Evolutionary conservation across 2,329 filamentous ascomycete species (phyloP).

Genomic region (Seiridium cupressi): DNA sequence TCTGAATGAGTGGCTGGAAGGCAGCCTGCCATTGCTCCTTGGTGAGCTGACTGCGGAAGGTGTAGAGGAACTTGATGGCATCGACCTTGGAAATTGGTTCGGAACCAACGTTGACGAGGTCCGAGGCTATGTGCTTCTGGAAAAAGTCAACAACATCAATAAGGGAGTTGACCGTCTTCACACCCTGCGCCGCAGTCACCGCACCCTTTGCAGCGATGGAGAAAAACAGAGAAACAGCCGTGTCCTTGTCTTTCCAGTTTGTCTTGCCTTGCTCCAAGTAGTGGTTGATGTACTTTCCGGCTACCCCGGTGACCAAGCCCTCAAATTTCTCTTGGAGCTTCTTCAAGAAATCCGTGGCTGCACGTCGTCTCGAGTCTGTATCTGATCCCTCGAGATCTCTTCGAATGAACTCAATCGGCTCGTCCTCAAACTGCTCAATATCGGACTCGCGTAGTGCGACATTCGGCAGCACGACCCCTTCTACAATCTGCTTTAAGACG

Average conservation of each 20-base stretch:
- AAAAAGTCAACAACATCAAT: conserved; percentile 95
- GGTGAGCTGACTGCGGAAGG: conserved; percentile 91
- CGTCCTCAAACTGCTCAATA: conserved; percentile 94
- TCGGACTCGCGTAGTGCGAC: conserved; percentile 89
- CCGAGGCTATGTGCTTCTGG: conserved; percentile 85
- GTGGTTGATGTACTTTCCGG: conserved; percentile 81
- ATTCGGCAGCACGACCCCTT: conserved; percentile 95
- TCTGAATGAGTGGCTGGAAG: conserved; percentile 86
- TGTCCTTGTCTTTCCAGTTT: conserved; percentile 98
- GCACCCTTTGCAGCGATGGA: conserved; percentile 91
- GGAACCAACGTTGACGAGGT: conserved; percentile 68
- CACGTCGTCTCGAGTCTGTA: conserved; percentile 86
- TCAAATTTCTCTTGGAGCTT: conserved; percentile 90
- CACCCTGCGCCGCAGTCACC: conserved; percentile 83
- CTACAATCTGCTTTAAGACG: conserved; percentile 81
- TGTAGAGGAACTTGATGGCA: conserved; percentile 96
- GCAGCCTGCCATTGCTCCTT: conserved; percentile 89
- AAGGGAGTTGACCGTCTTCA: conserved; percentile 83
- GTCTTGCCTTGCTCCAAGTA: conserved; percentile 77
- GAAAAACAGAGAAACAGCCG: conserved; percentile 93
- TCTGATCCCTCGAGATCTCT: conserved; percentile 95
- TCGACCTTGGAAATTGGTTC: conserved; percentile 93
- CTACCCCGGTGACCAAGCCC: conserved; percentile 78
- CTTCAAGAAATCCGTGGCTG: conserved; percentile 90
- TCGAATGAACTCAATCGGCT: conserved; percentile 97